phyloP scores from a whole-genome alignment of 352 stramenopile genomes.

The Phytophthora chlamydospora region DNA sequence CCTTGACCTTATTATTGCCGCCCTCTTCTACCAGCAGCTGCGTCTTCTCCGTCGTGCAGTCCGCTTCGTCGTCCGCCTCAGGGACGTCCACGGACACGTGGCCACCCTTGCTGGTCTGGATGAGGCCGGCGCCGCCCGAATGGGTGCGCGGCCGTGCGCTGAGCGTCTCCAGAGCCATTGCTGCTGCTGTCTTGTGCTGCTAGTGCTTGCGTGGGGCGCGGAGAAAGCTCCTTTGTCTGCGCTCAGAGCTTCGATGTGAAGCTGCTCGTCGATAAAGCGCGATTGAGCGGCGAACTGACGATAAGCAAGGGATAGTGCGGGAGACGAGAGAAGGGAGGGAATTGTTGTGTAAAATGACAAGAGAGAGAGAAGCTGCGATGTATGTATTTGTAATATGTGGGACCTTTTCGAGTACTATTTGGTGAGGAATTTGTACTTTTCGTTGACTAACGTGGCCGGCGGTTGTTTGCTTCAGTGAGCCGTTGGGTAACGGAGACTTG shows the following conservation, averaged over 20 bases:
- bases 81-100: constrained; percentile 34
- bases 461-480: constrained; percentile 7
- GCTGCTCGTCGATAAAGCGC: constrained; percentile 8
- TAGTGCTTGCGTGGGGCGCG: constrained; percentile 14
- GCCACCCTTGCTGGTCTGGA: constrained; percentile 18
- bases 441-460: constrained; percentile 9
- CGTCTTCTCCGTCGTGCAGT: constrained; percentile 27
- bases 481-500: constrained; percentile 22
- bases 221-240: constrained; percentile 10
- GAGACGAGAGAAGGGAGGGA: constrained; percentile 2
- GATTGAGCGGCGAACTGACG: constrained; percentile 15
- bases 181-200: background rate
- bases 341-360: background rate
- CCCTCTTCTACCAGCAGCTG: constrained; percentile 28
- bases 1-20: constrained; percentile 13
- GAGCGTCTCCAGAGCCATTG: constrained; percentile 33
- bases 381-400: background rate
- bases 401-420: background rate
- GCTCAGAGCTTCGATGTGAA: background rate
- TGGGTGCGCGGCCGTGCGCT: constrained; percentile 26
- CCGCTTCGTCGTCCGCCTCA: constrained; percentile 20
- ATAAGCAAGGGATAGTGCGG: constrained; percentile 28
- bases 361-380: background rate
- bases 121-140: constrained; percentile 17
- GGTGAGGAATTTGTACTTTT: background rate